A percentile compares a stretch with the other conserved stretches of the same genome.
These are phyloP conservation scores for Syzygium jambos DNA, from an alignment of 345 rosid genomes.

Conservation along the genomic window DNA sequence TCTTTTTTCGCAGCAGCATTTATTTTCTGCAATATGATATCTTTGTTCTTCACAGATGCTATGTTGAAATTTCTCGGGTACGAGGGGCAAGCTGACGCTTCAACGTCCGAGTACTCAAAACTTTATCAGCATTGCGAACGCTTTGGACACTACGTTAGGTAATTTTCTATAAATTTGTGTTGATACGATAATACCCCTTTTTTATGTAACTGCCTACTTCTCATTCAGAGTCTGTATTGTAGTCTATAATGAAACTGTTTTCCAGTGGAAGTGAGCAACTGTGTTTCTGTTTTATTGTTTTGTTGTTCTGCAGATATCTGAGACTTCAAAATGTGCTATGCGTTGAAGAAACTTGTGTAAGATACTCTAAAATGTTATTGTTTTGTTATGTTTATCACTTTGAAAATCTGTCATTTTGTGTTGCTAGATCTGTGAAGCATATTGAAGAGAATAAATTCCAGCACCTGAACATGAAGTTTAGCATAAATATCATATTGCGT, in stretches of 20 bases:
- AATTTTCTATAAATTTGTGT: background rate
- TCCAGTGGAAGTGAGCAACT: background rate
- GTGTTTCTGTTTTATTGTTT: background rate
- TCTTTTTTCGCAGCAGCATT: background rate
- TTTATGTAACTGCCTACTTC: background rate
- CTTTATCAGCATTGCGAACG: conserved; percentile 58
- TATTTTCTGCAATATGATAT: background rate
- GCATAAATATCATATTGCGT: background rate
- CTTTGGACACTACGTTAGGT: conserved; percentile 54
- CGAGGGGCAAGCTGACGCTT: conserved; percentile 20
- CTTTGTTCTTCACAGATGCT: conserved; percentile 26
- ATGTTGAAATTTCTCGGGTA: conserved; percentile 45
- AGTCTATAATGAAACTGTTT: background rate
- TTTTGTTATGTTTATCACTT: background rate
- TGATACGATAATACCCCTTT: background rate
- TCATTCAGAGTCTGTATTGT: background rate
- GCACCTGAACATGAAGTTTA: background rate
- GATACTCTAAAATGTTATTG: conserved; percentile 10
- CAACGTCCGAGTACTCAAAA: conserved; percentile 23
- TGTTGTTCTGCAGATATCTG: conserved; percentile 46
- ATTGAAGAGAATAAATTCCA: background rate
- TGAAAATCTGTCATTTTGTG: background rate
- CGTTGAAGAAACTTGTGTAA: conserved; percentile 66
- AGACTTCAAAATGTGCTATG: conserved; percentile 80
- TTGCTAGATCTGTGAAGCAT: background rate